Conservation (phyloP, 768 basidiomycete genomes). For the Suillus alpinus region DNA sequence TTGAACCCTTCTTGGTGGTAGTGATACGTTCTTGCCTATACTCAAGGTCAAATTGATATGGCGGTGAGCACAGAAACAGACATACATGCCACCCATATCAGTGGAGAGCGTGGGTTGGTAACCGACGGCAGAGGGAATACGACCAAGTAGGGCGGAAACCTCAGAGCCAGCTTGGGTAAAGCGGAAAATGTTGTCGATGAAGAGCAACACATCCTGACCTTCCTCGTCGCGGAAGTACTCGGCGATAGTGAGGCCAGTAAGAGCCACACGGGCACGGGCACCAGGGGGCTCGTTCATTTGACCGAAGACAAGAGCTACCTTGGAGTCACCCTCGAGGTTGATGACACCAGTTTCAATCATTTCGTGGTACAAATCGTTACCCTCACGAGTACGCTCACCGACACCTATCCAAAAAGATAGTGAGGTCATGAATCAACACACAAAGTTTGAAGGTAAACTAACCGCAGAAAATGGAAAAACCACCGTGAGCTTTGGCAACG, state of each 20-base stretch:
- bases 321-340: constrained; percentile 99
- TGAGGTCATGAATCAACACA: constrained; percentile 4
- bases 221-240: constrained; percentile 99
- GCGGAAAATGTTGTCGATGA: constrained; percentile 99
- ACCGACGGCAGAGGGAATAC: constrained; percentile 99
- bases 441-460: constrained; percentile 21
- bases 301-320: constrained; percentile 99
- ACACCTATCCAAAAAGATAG: constrained; percentile 61
- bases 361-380: constrained; percentile 98
- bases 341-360: constrained; percentile 99
- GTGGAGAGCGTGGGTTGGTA: constrained; percentile 99
- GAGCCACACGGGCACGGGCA: constrained; percentile 99
- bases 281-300: constrained; percentile 99
- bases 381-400: constrained; percentile 99
- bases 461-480: constrained; percentile 99
- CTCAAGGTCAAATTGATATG: constrained; percentile 7
- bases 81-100: constrained; percentile 99
- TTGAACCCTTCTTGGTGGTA: constrained; percentile 99
- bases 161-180: constrained; percentile 99
- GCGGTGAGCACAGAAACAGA: constrained; percentile 12
- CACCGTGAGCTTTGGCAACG: constrained; percentile 99
- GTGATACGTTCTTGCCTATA: constrained; percentile 98
- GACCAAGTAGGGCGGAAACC: constrained; percentile 98
- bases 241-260: constrained; percentile 98
- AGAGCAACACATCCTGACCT: constrained; percentile 99